These are phyloP conservation scores for Amphichorda felina DNA, from an alignment of 2,329 filamentous ascomycete genomes.

Conservation along the genomic window DNA sequence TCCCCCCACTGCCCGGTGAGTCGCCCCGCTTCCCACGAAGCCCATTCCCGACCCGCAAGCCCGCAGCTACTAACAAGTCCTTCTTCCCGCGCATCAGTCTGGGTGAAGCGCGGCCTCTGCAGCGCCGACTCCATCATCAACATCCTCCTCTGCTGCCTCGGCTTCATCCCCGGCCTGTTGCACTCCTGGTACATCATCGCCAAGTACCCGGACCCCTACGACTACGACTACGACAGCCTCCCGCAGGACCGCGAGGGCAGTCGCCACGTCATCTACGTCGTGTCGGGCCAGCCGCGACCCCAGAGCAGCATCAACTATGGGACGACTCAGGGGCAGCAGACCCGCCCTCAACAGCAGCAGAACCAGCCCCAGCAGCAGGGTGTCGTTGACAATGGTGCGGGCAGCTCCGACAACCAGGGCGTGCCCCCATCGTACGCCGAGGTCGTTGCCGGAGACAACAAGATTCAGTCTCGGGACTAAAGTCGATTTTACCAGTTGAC, in stretches of 20 bases:
- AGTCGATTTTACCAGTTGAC: too few relatives aligned
- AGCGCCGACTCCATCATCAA: conserved; percentile 90
- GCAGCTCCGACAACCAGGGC: conserved; percentile 25
- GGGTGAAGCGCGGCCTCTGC: conserved; percentile 94
- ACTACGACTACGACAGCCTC: conserved; percentile 57
- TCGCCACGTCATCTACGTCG: conserved; percentile 6
- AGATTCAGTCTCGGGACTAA: conserved; percentile 53
- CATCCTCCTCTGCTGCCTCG: conserved; percentile 73
- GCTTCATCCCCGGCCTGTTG: conserved; percentile 74
- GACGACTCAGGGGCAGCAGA: conserved; percentile 18
- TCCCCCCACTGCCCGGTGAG: conserved; percentile 54
- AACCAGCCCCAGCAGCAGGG: conserved; percentile 18
- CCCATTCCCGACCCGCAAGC: background rate
- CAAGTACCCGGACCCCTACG: conserved; percentile 72
- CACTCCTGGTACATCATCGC: conserved; percentile 98
- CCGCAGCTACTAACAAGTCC: conserved; percentile 9
- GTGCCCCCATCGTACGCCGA: conserved; percentile 81
- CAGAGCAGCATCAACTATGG: conserved; percentile 33
- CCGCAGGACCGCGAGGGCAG: conserved; percentile 41
- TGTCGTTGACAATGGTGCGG: conserved; percentile 22
- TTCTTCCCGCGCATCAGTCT: conserved; percentile 54
- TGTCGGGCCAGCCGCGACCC: conserved; percentile 10
- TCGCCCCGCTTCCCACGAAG: conserved; percentile 12
- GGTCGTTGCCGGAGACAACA: conserved; percentile 81
- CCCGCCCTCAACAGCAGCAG: conserved; percentile 13